Evolutionary conservation across 768 basidiomycete species (phyloP).

Genomic region (Rhizopogon vulgaris): DNA sequence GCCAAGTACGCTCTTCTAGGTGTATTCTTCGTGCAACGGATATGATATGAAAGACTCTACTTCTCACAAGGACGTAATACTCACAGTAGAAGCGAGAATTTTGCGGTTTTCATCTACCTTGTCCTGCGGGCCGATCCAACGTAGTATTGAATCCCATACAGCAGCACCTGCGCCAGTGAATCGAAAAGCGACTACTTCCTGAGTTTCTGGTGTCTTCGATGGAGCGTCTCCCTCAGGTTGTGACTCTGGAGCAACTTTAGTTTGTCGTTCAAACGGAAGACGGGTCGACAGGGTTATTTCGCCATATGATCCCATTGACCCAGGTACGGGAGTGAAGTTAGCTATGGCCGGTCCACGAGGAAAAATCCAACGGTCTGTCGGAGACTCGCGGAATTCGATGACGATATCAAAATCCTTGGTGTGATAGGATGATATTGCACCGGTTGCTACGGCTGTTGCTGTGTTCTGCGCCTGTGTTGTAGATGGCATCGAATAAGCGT

Average conservation of each 20-base stretch:
- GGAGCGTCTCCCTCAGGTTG: constrained; percentile 8
- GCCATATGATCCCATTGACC: constrained; percentile 11
- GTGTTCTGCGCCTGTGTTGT: constrained; percentile 8
- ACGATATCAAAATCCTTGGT: constrained; percentile 67
- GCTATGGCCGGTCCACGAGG: constrained; percentile 54
- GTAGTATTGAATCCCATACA: constrained; percentile 52
- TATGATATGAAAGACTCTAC: not conserved
- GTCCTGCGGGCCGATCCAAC: constrained; percentile 57
- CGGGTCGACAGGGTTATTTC: constrained; percentile 38
- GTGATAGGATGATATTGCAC: constrained; percentile 15
- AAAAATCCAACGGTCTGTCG: constrained; percentile 60
- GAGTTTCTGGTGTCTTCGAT: constrained; percentile 8
- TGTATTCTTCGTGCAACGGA: constrained; percentile 29
- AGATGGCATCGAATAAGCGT: constrained; percentile 7
- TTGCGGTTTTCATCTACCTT: constrained; percentile 44
- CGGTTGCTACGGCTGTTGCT: constrained; percentile 8
- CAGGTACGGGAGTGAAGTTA: constrained; percentile 29
- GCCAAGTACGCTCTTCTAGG: constrained; percentile 47
- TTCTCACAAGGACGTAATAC: not conserved
- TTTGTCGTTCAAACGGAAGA: constrained; percentile 36
- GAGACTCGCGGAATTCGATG: constrained; percentile 60
- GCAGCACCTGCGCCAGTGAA: constrained; percentile 41
- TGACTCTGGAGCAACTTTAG: constrained; percentile 5
- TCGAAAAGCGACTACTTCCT: constrained; percentile 39
- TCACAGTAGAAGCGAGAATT: constrained; percentile 42